phyloP scores from a whole-genome alignment of 2,329 filamentous ascomycete genomes.

The Aspergillus candidus region DNA sequence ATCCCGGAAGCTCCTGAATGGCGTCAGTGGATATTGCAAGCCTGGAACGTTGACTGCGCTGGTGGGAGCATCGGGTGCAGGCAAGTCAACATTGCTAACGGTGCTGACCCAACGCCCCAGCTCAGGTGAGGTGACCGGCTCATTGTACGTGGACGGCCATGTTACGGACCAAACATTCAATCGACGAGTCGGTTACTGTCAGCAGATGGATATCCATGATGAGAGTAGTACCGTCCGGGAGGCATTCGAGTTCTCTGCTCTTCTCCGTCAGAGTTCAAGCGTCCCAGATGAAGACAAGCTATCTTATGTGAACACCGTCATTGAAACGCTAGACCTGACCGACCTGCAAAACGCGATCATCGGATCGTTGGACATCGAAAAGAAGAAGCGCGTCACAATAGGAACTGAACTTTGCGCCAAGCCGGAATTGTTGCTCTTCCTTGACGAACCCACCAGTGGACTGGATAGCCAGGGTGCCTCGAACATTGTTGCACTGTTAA shows the following conservation, averaged over 20 bases:
- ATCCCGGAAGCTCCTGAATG: constrained; percentile 53
- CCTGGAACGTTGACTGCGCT: constrained; percentile 71
- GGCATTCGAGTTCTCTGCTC: constrained; percentile 59
- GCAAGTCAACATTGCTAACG: constrained; percentile 62
- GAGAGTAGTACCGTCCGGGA: constrained; percentile 59
- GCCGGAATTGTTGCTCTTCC: constrained; percentile 58
- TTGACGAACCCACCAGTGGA: constrained; percentile 62
- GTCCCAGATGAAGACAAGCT: constrained; percentile 52
- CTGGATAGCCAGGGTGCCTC: constrained; percentile 61
- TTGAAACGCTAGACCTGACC: constrained; percentile 54
- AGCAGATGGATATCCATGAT: constrained; percentile 64
- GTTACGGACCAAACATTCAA: constrained; percentile 55
- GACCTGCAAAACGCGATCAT: constrained; percentile 59
- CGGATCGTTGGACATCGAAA: constrained; percentile 56
- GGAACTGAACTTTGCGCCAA: constrained; percentile 63
- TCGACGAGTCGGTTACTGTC: constrained; percentile 60
- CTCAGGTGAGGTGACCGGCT: constrained; percentile 53
- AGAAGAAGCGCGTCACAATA: constrained; percentile 62
- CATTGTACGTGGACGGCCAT: constrained; percentile 59
- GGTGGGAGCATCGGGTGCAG: constrained; percentile 69
- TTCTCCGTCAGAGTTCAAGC: constrained; percentile 50
- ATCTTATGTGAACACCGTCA: constrained; percentile 56
- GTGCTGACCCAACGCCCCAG: constrained; percentile 63
- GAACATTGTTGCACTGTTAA: constrained; percentile 57
- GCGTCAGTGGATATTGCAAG: constrained; percentile 66